Conservation (phyloP, 2,329 filamentous ascomycete species). For the Periconia digitata region DNA sequence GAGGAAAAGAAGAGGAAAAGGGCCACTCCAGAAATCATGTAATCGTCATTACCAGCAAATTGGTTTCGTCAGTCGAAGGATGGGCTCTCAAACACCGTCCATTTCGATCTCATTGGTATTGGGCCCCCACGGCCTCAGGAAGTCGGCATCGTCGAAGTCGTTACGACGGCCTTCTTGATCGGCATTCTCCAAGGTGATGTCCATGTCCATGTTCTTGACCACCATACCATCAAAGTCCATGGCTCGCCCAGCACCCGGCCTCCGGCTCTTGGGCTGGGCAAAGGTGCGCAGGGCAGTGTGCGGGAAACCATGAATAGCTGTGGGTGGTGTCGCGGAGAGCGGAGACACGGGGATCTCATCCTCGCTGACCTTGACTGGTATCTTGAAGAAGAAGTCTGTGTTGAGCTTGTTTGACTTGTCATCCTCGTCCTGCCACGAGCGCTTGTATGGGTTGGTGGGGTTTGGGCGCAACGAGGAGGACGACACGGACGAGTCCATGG, state of each 20-base stretch:
- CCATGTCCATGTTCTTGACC: conserved; percentile 30
- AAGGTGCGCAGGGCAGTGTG: conserved; percentile 25
- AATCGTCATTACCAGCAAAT: neutral
- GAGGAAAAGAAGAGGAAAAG: neutral
- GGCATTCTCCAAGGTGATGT: conserved; percentile 29
- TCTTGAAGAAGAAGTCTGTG: conserved; percentile 31
- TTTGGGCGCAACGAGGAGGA: conserved; percentile 25
- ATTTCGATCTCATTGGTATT: neutral
- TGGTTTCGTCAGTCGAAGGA: neutral
- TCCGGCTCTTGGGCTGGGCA: conserved; percentile 33
- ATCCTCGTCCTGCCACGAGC: conserved; percentile 46
- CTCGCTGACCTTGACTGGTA: conserved; percentile 21
- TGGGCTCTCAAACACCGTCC: neutral
- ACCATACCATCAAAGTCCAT: conserved; percentile 17
- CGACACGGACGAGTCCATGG: conserved; percentile 29
- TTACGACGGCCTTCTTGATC: conserved; percentile 38
- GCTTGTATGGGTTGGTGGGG: conserved; percentile 42
- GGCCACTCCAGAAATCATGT: neutral
- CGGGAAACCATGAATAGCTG: conserved; percentile 19
- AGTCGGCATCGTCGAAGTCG: conserved; percentile 72
- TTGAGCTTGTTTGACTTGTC: conserved; percentile 19
- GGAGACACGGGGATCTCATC: conserved; percentile 42
- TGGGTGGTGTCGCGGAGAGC: conserved; percentile 29
- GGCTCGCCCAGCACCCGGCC: conserved; percentile 6
- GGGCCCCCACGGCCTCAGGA: conserved; percentile 41